Evolutionary conservation across 208 protist genomes (phyloP).

Genomic region (Trichomonas gallinae): DNA sequence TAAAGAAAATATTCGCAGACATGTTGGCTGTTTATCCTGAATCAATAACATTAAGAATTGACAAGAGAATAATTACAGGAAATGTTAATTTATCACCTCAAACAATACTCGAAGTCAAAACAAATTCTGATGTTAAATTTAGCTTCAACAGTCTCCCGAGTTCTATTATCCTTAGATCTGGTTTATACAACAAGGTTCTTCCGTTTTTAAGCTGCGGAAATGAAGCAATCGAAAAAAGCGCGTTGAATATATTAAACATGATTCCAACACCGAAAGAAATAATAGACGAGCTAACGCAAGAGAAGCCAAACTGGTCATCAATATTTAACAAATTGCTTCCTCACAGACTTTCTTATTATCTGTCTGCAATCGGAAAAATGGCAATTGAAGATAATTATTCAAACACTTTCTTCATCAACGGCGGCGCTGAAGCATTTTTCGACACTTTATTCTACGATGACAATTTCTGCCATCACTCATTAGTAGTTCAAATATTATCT

Average conservation of each 20-base stretch:
- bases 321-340: not conserved
- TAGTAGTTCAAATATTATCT: not conserved
- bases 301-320: not conserved
- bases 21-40: not conserved
- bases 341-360: not conserved
- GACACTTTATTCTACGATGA: not conserved
- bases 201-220: not conserved
- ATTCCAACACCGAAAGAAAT: not conserved
- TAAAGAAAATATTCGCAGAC: not conserved
- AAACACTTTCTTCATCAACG: not conserved
- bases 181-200: not conserved
- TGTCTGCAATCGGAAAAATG: not conserved
- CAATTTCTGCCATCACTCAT: not conserved
- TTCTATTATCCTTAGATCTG: not conserved
- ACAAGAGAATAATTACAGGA: not conserved
- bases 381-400: not conserved
- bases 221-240: not conserved
- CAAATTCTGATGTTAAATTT: not conserved
- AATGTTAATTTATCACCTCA: not conserved
- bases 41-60: not conserved
- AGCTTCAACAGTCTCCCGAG: not conserved
- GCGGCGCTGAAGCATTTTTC: not conserved
- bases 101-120: not conserved
- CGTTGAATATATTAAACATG: not conserved
- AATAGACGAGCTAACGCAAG: not conserved